Conservation (phyloP, 495 filamentous ascomycete species). For the Aspergillus funiculosus region DNA sequence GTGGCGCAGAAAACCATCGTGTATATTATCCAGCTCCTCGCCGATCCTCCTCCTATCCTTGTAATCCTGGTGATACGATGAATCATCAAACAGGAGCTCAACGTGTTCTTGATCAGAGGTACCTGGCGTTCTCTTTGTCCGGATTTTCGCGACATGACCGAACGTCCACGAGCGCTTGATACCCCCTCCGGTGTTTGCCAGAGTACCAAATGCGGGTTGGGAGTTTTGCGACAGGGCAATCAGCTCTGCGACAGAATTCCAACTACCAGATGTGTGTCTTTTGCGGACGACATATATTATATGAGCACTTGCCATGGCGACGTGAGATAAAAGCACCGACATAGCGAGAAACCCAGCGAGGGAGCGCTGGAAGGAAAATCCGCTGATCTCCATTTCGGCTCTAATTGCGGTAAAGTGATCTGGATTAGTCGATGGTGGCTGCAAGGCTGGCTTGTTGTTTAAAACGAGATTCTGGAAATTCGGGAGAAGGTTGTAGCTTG, state of each 20-base stretch:
- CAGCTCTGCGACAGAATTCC: constrained; percentile 12
- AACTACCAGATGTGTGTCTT: constrained; percentile 10
- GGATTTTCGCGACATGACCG: constrained; percentile 9
- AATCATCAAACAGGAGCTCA: constrained; percentile 10
- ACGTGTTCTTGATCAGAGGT: constrained; percentile 4
- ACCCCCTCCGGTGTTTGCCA: constrained; percentile 9
- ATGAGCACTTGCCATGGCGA: neutral
- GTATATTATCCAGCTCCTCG: neutral
- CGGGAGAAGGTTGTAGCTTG: constrained; percentile 2
- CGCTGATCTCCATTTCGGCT: constrained; percentile 10
- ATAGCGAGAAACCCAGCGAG: constrained; percentile 12
- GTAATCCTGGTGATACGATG: neutral
- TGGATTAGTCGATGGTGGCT: neutral
- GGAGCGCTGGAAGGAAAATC: constrained; percentile 8
- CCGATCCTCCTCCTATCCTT: neutral
- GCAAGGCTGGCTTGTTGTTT: neutral
- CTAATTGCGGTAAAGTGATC: neutral
- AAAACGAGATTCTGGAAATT: constrained; percentile 4
- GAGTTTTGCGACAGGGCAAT: constrained; percentile 14
- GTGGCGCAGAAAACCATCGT: neutral
- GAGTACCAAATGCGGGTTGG: neutral
- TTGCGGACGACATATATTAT: constrained; percentile 1
- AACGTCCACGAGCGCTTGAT: constrained; percentile 6
- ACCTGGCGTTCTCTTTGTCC: neutral
- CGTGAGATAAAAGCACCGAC: constrained; percentile 11